Base-by-base conservation (phyloP, 2,329 filamentous ascomycete genomes). In the Ceratocystis harringtonii region DNA sequence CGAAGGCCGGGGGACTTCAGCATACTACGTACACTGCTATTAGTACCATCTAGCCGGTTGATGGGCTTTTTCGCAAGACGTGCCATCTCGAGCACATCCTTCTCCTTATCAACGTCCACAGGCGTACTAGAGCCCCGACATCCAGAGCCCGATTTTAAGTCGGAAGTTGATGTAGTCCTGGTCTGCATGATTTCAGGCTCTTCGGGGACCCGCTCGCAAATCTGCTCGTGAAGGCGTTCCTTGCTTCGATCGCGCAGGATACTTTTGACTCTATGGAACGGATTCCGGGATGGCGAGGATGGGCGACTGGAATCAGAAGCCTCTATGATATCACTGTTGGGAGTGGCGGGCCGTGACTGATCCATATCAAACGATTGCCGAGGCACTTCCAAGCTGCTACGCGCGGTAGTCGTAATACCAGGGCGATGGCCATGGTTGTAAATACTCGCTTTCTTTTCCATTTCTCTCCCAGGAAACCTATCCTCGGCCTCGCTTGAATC, bases 1-100 rank as follows among this genome's bases (percentile, higher is more conserved):
- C 88, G 81, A 62, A 84, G 83, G 2, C 85, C 86, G 3, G 67
- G 67, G 15, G 50, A 55, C 75, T 90, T 92, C 75, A 96, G 87
- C 61, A 96, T 86, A 43, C 64, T 63, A 8, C 66, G 63, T 36
- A 66, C 55, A 55, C 62, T 64, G 5, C 86, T 83, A 7, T 90
- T 78, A 44, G 82, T 84, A 69, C 65, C 73, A 7, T 67, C 63
- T 6, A 17, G 30, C 36, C 57, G 32, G 41, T 45, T 45, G 6
- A 22, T 48, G 28, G 7, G 43, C 22, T 43, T 43, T 30, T 48
- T 57, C 12, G 15, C 8, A 32, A 43, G 52, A 7, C 43, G 43
- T 17, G 52, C 17, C 36, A 60, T 32, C 63, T 64, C 55, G 2
- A 32, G 15, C 19, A 62, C 25, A 10, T 62, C 43, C 19, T 57